These are phyloP conservation scores for Cadophora sp. DNA, from an alignment of 2,329 filamentous ascomycete genomes.

Conservation along the genomic window DNA sequence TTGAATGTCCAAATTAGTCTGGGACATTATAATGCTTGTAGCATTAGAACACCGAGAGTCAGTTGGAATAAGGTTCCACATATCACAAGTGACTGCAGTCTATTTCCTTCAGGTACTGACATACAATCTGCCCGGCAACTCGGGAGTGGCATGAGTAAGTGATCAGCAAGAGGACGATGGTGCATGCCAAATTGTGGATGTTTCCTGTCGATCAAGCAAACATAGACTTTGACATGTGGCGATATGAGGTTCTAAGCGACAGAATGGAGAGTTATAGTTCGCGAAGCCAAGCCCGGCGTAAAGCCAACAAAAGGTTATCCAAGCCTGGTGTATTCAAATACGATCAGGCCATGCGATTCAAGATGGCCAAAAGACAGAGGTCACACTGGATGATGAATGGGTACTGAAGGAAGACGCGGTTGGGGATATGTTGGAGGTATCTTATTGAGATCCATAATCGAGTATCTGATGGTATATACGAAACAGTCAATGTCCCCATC, in stretches of 20 bases:
- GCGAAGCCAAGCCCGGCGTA: background rate
- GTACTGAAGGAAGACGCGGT: background rate
- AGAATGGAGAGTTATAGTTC: background rate
- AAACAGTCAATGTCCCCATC: background rate
- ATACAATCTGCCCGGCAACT: background rate
- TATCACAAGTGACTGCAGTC: no score
- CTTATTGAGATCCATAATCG: background rate
- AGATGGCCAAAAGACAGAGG: background rate
- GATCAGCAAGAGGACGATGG: background rate
- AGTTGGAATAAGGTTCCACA: no score
- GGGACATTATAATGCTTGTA: no score
- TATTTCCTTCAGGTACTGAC: no score
- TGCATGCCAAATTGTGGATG: background rate
- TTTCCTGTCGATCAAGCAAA: background rate
- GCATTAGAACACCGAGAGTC: no score
- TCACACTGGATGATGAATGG: no score
- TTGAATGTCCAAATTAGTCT: no score
- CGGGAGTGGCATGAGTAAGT: background rate
- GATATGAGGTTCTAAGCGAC: background rate
- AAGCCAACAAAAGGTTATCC: background rate
- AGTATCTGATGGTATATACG: slow-evolving; percentile 9
- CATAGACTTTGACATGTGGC: background rate
- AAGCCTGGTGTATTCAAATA: background rate
- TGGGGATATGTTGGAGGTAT: background rate
- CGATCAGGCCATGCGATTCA: background rate